Percentiles rank a stretch among this genome's conserved stretches.
phyloP scores from a whole-genome alignment of 441 rosid species.

The Heliophila coronopifolia region DNA sequence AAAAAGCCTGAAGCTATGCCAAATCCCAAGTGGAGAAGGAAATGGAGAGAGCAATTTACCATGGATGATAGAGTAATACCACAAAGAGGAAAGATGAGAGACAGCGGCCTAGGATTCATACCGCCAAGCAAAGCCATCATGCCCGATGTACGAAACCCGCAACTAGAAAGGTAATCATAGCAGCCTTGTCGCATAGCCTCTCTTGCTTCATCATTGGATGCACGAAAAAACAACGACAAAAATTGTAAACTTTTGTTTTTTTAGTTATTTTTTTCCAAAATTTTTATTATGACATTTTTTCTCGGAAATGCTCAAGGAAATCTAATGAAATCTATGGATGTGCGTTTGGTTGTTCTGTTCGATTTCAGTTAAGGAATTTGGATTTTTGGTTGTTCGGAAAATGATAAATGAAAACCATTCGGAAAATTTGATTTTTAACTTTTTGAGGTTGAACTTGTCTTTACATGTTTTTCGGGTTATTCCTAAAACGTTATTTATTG shows the following conservation, averaged over 20 bases:
- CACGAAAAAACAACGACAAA: constrained; percentile 30
- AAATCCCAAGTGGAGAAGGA: constrained; percentile 38
- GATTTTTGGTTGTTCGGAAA: too few species aligned
- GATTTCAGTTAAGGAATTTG: too few species aligned
- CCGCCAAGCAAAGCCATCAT: constrained; percentile 45
- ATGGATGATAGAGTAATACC: constrained; percentile 37
- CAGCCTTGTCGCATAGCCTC: constrained; percentile 50
- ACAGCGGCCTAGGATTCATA: constrained; percentile 43
- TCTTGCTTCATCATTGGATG: constrained; percentile 45
- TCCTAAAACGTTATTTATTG: too few species aligned
- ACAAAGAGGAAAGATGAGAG: constrained; percentile 40
- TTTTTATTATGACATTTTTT: too few species aligned
- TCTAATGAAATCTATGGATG: too few species aligned
- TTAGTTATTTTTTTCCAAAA: not conserved
- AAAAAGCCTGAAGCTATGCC: constrained; percentile 42
- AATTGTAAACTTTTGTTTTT: too few species aligned
- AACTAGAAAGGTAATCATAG: constrained; percentile 42
- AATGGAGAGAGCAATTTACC: constrained; percentile 41
- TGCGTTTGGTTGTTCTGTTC: too few species aligned
- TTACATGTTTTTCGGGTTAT: too few species aligned
- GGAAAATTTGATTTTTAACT: too few species aligned
- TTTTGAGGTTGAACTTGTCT: too few species aligned
- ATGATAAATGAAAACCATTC: too few species aligned
- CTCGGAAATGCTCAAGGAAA: too few species aligned
- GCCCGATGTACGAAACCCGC: constrained; percentile 34